Evolutionary conservation across 352 stramenopile genomes (phyloP).

Genomic region (Phytopythium sindhum): DNA sequence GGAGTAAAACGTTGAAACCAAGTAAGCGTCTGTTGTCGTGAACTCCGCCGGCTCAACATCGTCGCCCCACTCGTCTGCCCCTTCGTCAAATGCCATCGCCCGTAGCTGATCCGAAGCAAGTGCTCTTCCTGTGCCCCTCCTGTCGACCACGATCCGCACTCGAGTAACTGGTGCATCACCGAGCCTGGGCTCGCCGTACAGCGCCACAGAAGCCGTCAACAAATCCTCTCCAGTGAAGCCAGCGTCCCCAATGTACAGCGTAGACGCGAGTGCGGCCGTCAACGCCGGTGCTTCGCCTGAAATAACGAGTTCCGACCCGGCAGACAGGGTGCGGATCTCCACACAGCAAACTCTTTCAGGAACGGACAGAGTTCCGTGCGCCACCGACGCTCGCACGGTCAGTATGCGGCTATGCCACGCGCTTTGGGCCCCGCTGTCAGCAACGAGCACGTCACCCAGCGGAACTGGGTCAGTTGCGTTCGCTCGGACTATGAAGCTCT

Average conservation of each 20-base stretch:
- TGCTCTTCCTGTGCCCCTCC: background rate
- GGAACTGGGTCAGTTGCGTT: slow-evolving; percentile 1
- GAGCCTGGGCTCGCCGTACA: background rate
- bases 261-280: slow-evolving; percentile 11
- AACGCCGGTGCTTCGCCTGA: slow-evolving; percentile 15
- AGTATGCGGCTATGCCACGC: slow-evolving; percentile 8
- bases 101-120: background rate
- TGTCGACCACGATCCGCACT: background rate
- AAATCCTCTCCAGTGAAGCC: slow-evolving; percentile 15
- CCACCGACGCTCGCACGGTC: slow-evolving; percentile 13
- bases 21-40: background rate
- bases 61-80: background rate
- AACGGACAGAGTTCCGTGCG: slow-evolving; percentile 17
- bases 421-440: slow-evolving; percentile 11
- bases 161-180: background rate
- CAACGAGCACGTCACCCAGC: slow-evolving; percentile 14
- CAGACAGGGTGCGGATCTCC: slow-evolving; percentile 11
- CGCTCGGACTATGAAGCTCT: slow-evolving; percentile 1
- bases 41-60: background rate
- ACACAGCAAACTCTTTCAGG: slow-evolving; percentile 22
- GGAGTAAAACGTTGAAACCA: background rate
- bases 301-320: slow-evolving; percentile 15
- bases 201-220: background rate
- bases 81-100: background rate
- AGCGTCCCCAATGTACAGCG: slow-evolving; percentile 11